Base-by-base conservation (phyloP, 2,329 filamentous ascomycete genomes). In the Ceratocystis albifundus region DNA sequence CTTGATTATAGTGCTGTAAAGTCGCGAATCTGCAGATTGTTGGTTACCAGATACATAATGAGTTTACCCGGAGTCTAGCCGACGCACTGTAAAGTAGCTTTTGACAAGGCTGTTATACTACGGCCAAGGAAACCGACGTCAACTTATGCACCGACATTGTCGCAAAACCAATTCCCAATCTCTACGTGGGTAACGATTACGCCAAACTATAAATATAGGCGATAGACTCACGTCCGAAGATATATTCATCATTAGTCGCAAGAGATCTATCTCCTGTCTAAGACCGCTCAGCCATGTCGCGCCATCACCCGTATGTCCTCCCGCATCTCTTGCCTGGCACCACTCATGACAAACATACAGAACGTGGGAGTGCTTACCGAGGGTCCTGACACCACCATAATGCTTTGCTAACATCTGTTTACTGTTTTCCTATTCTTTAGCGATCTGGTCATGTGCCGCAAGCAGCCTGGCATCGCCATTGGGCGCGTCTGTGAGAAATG, bases 381-480 rank as follows among this genome's bases (percentile, higher is more conserved):
- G 41, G 30, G 20, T 3, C 4, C 22, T 2, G 15, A 41, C 36
- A 15, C 12, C 12, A 4, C 12, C 12, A 12, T 4, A 17, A 22
- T 1, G 15, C 44, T 62, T 32, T 59, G 55, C 61, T 63, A 63
- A 63, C 50, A 28, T 48, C 57, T n/a, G 3, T 41, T 17, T 28
- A 8, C 45, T 36, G 65, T 61, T 45, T 62, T 55, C 66, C 15
- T 4, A 22, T 22, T 44, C 44, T 44, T 61, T 57, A 90, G 88
- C 77, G 94, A 99, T 81, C 87, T 99, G 71, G 94, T 99, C 73
- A 97, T 97, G 93, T 99, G 94, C 84, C 92, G 93, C 80, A 99
- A 99, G 80, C 93, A 96, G 77, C 82, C 93, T 69, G 94, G 94
- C 78, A 96, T 97, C 76, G 89, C 92, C 73, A 96, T 99, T 83